phyloP scores from a whole-genome alignment of 192 early-diverging fungal genomes.

The Backusella mclennaniae region DNA sequence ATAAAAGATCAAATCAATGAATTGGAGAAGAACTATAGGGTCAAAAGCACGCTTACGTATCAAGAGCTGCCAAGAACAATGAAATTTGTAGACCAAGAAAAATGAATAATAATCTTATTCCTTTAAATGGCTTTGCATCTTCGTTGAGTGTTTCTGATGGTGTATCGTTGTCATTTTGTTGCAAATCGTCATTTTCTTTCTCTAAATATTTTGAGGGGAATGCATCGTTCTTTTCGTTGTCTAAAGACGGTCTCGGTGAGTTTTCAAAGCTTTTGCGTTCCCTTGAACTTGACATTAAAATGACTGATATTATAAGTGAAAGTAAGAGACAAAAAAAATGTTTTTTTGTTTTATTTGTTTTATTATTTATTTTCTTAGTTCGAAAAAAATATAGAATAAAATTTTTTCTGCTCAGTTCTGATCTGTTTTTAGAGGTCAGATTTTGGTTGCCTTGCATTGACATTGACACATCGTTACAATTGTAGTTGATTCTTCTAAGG shows the following conservation, averaged over 20 bases:
- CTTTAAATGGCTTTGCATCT: not conserved
- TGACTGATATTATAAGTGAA: not conserved
- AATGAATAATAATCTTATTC: not conserved
- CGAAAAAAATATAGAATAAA: not conserved
- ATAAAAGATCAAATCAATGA: not conserved
- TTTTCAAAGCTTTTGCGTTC: not conserved
- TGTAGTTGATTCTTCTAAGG: not conserved
- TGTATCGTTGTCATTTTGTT: not conserved
- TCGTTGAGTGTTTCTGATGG: not conserved
- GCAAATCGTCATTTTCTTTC: not conserved
- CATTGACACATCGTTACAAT: not conserved
- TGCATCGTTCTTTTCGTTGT: not conserved
- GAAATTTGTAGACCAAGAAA: slow-evolving; percentile 14
- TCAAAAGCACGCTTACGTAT: slow-evolving; percentile 1
- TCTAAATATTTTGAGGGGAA: not conserved
- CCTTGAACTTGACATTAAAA: not conserved
- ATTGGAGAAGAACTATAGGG: not conserved
- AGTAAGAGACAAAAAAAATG: not conserved
- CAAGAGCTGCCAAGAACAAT: slow-evolving; percentile 22
- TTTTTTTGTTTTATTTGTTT: not conserved
- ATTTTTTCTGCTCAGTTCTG: not conserved
- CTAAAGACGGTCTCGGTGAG: not conserved
- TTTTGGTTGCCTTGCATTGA: not conserved
- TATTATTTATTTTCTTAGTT: not conserved
- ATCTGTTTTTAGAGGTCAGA: not conserved